phyloP scores from a whole-genome alignment of 306 rosid species.

The Glycine tomentella region DNA sequence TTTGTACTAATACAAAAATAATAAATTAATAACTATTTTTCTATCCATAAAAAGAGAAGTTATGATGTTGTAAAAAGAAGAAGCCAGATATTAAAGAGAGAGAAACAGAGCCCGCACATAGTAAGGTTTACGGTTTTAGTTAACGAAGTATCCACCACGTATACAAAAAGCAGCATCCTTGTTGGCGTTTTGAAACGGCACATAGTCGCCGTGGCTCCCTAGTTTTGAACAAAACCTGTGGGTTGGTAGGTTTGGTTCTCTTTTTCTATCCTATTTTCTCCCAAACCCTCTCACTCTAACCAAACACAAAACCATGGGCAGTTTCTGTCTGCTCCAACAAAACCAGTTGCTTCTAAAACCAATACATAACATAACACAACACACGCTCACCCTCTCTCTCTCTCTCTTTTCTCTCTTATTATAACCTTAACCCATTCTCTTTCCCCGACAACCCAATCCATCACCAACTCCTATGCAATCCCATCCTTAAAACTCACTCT shows the following conservation, averaged over 20 bases:
- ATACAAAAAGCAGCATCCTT: not conserved
- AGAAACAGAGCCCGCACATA: too few relatives aligned
- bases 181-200: conserved; percentile 7
- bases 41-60: too few relatives aligned
- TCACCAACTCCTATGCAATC: conserved; percentile 29
- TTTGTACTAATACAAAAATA: too few relatives aligned
- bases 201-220: conserved; percentile 26
- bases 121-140: too few relatives aligned
- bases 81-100: too few relatives aligned
- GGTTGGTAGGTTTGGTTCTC: conserved; percentile 3
- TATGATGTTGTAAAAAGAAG: too few relatives aligned
- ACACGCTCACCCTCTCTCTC: not conserved
- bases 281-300: not conserved
- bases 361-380: not conserved
- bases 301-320: conserved; percentile 85
- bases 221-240: conserved; percentile 59
- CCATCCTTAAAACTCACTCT: not conserved
- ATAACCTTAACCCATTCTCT: not conserved
- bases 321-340: conserved; percentile 55
- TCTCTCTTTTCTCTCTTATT: conserved; percentile 41
- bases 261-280: not conserved
- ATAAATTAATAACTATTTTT: too few relatives aligned
- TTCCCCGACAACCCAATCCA: conserved; percentile 11
- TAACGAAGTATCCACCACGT: too few relatives aligned
- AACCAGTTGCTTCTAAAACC: conserved; percentile 67